Percentiles rank a stretch among this genome's conserved stretches.
Evolutionary conservation across 2,329 filamentous ascomycete species (phyloP).

Genomic region (Diaporthe batatas): DNA sequence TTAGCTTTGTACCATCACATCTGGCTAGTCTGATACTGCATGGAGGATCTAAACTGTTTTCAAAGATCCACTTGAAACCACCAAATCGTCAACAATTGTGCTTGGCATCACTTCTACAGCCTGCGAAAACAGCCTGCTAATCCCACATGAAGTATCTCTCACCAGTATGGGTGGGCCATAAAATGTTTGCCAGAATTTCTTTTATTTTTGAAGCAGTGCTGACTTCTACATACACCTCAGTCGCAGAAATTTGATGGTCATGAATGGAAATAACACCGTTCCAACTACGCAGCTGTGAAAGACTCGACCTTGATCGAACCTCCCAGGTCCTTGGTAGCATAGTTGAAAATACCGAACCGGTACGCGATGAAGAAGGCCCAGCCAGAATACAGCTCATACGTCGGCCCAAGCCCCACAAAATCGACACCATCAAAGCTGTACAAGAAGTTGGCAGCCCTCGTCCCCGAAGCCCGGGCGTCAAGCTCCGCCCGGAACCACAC

Average conservation of each 20-base stretch:
- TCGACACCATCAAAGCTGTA: constrained; percentile 59
- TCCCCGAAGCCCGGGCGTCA: constrained; percentile 51
- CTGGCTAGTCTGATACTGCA: background rate
- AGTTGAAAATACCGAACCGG: constrained; percentile 64
- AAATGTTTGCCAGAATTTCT: background rate
- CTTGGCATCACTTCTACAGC: too few relatives aligned
- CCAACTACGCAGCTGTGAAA: constrained; percentile 26
- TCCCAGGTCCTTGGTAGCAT: constrained; percentile 58
- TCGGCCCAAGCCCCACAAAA: constrained; percentile 52
- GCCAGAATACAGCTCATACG: constrained; percentile 54
- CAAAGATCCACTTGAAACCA: too few relatives aligned
- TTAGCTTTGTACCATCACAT: too few relatives aligned
- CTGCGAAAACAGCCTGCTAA: too few relatives aligned
- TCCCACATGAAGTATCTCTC: too few relatives aligned
- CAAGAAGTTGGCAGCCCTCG: constrained; percentile 51
- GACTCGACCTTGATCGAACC: constrained; percentile 46
- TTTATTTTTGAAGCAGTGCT: background rate
- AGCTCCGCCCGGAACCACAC: constrained; percentile 55
- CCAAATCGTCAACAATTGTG: too few relatives aligned
- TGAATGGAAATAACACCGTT: background rate
- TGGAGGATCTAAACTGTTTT: too few relatives aligned
- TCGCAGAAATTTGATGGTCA: background rate
- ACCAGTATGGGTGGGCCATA: too few relatives aligned
- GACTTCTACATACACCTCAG: background rate
- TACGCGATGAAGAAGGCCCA: constrained; percentile 65